Percentiles rank a stretch among this genome's conserved stretches.
phyloP scores from a whole-genome alignment of 805 yeast genomes.

The Spathaspora arborariae region DNA sequence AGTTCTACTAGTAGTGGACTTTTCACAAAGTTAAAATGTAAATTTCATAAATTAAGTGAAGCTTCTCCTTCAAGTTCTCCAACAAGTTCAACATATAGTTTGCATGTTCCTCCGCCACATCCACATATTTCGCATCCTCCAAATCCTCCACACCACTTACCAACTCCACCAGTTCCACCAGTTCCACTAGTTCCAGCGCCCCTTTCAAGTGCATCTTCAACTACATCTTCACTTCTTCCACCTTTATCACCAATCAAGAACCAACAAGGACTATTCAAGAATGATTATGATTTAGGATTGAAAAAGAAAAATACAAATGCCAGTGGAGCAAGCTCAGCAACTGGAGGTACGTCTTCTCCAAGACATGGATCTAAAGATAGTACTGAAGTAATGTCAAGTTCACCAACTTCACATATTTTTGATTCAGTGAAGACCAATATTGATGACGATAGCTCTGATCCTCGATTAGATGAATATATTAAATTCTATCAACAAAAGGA shows the following conservation, averaged over 20 bases:
- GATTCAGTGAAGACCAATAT: not conserved
- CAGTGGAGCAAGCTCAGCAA: not conserved
- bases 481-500: constrained; percentile 27
- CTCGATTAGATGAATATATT: constrained; percentile 34
- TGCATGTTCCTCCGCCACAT: constrained; percentile 1
- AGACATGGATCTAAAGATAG: not conserved
- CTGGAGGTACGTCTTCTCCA: not conserved
- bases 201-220: not conserved
- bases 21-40: constrained; percentile 35
- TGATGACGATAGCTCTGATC: constrained; percentile 17
- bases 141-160: constrained; percentile 5
- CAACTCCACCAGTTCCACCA: not conserved
- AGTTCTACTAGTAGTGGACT: constrained; percentile 16
- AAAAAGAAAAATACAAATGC: constrained; percentile 1
- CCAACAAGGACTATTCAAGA: constrained; percentile 2
- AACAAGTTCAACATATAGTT: not conserved
- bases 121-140: not conserved
- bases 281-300: constrained; percentile 3
- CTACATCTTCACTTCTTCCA: not conserved
- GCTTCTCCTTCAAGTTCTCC: constrained; percentile 6
- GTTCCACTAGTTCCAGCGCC: not conserved
- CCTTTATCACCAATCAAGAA: not conserved
- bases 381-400: not conserved
- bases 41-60: constrained; percentile 17
- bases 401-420: not conserved